Conservation (phyloP, 2,329 filamentous ascomycete genomes). For the Ceratocystiopsis brevicomis region DNA sequence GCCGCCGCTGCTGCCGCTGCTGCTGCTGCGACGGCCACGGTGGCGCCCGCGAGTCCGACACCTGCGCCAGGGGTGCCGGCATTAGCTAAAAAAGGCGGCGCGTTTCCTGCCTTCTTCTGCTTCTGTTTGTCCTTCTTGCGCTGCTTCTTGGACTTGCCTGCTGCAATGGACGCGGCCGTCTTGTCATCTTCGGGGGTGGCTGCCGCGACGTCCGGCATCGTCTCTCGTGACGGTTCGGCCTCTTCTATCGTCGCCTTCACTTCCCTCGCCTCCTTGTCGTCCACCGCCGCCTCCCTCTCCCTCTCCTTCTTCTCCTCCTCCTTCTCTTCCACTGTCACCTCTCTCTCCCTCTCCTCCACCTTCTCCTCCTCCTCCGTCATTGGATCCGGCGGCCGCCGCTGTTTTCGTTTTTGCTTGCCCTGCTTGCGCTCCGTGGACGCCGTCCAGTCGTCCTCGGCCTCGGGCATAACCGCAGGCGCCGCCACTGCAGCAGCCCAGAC, state of each 20-base stretch:
- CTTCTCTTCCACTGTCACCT: conserved; percentile 22
- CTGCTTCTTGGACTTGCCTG: conserved; percentile 1
- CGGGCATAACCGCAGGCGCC: background rate
- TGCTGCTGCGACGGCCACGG: conserved; percentile 20
- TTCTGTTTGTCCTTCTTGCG: conserved; percentile 3
- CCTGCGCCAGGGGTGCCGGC: conserved; percentile 51
- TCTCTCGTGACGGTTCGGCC: background rate
- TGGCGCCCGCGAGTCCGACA: conserved; percentile 39
- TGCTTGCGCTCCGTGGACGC: conserved; percentile 14
- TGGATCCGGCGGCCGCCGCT: too few species aligned
- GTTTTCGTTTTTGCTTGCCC: conserved; percentile 22
- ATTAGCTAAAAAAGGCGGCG: conserved; percentile 50
- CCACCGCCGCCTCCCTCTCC: too few species aligned
- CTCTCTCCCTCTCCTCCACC: conserved; percentile 11
- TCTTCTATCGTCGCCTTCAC: background rate
- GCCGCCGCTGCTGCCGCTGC: conserved; percentile 28
- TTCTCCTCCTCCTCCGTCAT: too few species aligned
- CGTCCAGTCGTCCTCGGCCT: conserved; percentile 4
- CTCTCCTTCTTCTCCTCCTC: conserved; percentile 21
- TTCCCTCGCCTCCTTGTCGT: conserved; percentile 27
- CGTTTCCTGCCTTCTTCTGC: background rate
- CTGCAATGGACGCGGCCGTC: conserved; percentile 15
- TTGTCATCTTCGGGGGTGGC: conserved; percentile 15
- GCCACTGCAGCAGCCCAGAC: too few species aligned
- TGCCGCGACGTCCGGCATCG: background rate